Evolutionary conservation across 176 grass and related monocot genomes (phyloP).

Genomic region (Tillandsia fasciculata): DNA sequence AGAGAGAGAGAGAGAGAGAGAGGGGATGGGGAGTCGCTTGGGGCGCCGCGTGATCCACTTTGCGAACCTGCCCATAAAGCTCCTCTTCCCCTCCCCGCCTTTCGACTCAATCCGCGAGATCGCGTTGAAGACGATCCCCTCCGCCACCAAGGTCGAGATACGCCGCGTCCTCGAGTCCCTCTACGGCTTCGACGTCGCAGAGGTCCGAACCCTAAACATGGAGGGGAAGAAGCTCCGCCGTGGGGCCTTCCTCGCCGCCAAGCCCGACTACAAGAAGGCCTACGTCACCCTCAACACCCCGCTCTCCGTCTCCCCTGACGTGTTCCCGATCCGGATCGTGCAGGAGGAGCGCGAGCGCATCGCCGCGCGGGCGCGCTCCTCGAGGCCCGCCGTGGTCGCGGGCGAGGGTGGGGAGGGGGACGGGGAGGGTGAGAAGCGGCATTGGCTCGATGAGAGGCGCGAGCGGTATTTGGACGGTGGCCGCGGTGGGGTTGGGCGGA

Average conservation of each 20-base stretch:
- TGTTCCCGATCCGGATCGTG: slow-evolving; percentile 69
- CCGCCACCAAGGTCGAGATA: slow-evolving; percentile 96
- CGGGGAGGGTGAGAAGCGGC: slow-evolving; percentile 49
- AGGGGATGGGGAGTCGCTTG: slow-evolving; percentile 64
- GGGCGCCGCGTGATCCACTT: slow-evolving; percentile 91
- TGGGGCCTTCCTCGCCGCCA: slow-evolving; percentile 44
- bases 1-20: background rate
- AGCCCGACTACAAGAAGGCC: slow-evolving; percentile 98
- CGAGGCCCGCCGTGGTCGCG: slow-evolving; percentile 42
- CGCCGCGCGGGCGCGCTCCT: slow-evolving; percentile 2
- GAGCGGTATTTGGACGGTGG: slow-evolving; percentile 16
- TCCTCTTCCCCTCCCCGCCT: slow-evolving; percentile 69
- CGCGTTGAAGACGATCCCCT: slow-evolving; percentile 75
- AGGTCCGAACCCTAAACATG: slow-evolving; percentile 88
- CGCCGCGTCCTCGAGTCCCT: slow-evolving; percentile 81
- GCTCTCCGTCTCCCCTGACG: slow-evolving; percentile 59
- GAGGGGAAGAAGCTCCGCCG: slow-evolving; percentile 76
- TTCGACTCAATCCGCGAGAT: slow-evolving; percentile 81
- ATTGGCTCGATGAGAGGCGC: slow-evolving; percentile 72
- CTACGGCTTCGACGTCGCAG: slow-evolving; percentile 81
- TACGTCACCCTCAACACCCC: slow-evolving; percentile 71
- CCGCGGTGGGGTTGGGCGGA: slow-evolving; percentile 19
- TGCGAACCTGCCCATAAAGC: slow-evolving; percentile 79
- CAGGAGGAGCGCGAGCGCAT: slow-evolving; percentile 48
- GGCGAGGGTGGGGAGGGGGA: slow-evolving; percentile 41